Base-by-base conservation (phyloP, 179 eudicot species). In the Actinidia polygama region DNA sequence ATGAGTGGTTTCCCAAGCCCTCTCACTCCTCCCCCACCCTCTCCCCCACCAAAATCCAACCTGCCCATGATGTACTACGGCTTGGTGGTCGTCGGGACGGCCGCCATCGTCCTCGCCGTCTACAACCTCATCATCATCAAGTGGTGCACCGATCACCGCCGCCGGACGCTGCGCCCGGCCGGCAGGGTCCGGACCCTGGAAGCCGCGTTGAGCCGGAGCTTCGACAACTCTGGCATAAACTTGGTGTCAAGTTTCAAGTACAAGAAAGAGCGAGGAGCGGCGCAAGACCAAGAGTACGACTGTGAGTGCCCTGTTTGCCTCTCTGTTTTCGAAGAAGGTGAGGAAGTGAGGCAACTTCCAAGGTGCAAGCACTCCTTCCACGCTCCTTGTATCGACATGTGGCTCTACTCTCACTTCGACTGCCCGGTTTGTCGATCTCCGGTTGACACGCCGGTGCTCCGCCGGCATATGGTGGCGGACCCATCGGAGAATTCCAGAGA, bases 381-480 rank as follows among this genome's bases (percentile, higher is more conserved):
- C 77, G 90, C 88, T 66, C 70, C 89, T 53, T 95, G 97, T 83
- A 95, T 92, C 14, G 97, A 95, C 69, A 90, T 85, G 94, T 94
- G 98, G 98, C 89, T 94, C n/a, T 84, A 62, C 61, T 93, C 94
- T 68, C 95, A 92, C 80, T 76, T 83, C 19, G 91, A 91, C 9
- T 94, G 98, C 57, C 98, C 98, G 11, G 87, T 94, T 50, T 93
- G 98, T 59, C 97, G 97, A 0, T 73, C 92, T 7, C 90, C 90
- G 40, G 91, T 89, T 75, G 86, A 77, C 72, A 76, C 62, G 58
- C 84, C 53, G n/a, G 47, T 23, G 36, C 40, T 72, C 47, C 40
- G 73, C 68, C 77, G 50, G 10, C 73, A 23, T 16, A 36, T 51
- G 26, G 44, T 21, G 15, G 47, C 51, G 15, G 55, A 23, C 19